phyloP scores from a whole-genome alignment of 768 basidiomycete genomes.

The Boletus tomentosulus region DNA sequence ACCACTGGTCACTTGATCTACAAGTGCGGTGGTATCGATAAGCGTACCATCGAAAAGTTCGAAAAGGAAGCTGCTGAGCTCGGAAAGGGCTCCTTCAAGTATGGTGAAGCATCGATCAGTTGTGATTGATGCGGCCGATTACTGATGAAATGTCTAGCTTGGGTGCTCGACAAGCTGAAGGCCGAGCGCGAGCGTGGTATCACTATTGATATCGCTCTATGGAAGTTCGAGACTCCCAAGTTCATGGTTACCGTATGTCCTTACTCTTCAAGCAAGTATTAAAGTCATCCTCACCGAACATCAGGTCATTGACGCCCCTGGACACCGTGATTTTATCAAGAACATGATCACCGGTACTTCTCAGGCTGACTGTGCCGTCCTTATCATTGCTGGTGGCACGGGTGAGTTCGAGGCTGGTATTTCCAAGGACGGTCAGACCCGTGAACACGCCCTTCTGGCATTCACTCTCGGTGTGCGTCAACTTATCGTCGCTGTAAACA shows the following conservation, averaged over 20 bases:
- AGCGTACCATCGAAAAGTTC: conserved; percentile 99
- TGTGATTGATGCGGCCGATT: conserved; percentile 11
- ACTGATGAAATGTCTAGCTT: conserved; percentile 55
- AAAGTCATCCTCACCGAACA: conserved; percentile 6
- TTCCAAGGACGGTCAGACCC: conserved; percentile 99
- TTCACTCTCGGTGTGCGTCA: conserved; percentile 99
- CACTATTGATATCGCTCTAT: conserved; percentile 99
- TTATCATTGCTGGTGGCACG: conserved; percentile 98
- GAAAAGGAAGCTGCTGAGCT: conserved; percentile 99
- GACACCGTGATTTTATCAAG: conserved; percentile 99
- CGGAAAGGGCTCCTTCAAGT: conserved; percentile 98
- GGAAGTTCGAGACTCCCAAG: conserved; percentile 99
- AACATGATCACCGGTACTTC: conserved; percentile 99
- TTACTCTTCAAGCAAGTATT: neutral
- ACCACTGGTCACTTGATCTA: conserved; percentile 99
- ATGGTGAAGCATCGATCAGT: conserved; percentile 56
- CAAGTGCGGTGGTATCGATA: conserved; percentile 99
- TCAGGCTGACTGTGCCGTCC: conserved; percentile 99
- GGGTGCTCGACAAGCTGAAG: conserved; percentile 99
- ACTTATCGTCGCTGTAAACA: conserved; percentile 99
- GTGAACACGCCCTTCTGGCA: conserved; percentile 99
- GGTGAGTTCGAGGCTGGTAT: conserved; percentile 99
- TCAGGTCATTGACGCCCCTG: conserved; percentile 98
- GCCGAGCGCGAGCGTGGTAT: conserved; percentile 99
- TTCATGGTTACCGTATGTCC: conserved; percentile 82